These are phyloP conservation scores for Eutrema yunnanense DNA, from an alignment of 345 rosid species.

Conservation along the genomic window DNA sequence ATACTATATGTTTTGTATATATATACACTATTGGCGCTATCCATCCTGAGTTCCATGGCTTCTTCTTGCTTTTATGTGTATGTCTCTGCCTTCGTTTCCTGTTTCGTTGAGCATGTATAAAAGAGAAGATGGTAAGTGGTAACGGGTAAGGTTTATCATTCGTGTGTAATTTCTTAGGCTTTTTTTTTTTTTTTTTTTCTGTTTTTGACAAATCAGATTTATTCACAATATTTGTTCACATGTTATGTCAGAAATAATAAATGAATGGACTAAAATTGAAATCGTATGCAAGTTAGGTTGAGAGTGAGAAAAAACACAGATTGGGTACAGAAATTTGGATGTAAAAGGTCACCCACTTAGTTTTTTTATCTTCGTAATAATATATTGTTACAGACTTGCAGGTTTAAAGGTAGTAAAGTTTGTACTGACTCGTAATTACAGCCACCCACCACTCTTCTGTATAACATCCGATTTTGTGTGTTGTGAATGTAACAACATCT, in stretches of 20 bases:
- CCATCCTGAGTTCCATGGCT: slow-evolving; percentile 30
- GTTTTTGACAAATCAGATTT: not conserved
- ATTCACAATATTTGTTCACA: not conserved
- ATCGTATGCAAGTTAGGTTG: not conserved
- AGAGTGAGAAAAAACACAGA: not conserved
- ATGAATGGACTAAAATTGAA: not conserved
- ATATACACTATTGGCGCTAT: slow-evolving; percentile 10
- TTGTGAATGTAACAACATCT: not conserved
- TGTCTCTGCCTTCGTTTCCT: not conserved
- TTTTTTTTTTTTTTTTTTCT: too few relatives aligned
- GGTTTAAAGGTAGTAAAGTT: not conserved
- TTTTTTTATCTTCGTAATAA: not conserved
- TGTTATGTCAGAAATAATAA: not conserved
- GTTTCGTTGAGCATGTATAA: not conserved
- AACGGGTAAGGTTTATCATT: not conserved
- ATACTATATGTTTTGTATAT: not conserved
- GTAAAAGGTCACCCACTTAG: not conserved
- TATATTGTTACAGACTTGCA: not conserved
- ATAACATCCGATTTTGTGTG: not conserved
- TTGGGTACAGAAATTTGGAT: not conserved
- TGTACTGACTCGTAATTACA: not conserved
- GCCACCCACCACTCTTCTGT: not conserved
- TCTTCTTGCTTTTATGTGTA: slow-evolving; percentile 8
- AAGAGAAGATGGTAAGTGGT: not conserved
- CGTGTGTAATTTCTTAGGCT: not conserved